Base-by-base conservation (phyloP, 169 alveolate genomes). In the Plasmodium vinckei region DNA sequence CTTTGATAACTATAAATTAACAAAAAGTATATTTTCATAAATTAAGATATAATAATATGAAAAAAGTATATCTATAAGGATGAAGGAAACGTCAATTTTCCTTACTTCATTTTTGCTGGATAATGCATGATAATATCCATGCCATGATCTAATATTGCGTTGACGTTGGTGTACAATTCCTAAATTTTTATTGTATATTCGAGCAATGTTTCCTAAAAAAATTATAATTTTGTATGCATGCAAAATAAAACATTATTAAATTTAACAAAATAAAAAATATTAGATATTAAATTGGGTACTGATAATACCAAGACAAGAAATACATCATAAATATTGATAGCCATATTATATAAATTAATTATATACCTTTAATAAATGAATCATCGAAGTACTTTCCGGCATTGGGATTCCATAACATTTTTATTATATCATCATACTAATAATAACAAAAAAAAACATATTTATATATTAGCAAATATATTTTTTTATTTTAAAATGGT, bases 291-390 rank as follows among this genome's bases (percentile, higher is more conserved):
- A 57, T 39, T 51, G 54, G 0, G 63, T 12, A 75, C 46, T 75
- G 23, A 19, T 1, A 21, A 61, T 23, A 5, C 0, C 15, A 9
- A 9, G 13, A 70, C 21, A 15, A 15, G n/a, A 25, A 47, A 12
- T 27, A 53, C 10, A 49, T 27, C 17, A 1, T 21, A 39, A 75
- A 23, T 23, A 21, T 21, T n/a, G 21, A 9, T 67, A 63, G 39
- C 19, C n/a, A 1, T n/a, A 23, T 21, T 70, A 79, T 3, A 27
- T 79, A 49, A 51, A 19, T 46, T 9, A 65, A 9, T 64, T 21
- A 57, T 44, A 15, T n/a, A 79, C 89, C 89, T 65, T 67, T 70
- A 51, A 79, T 65, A 67, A 79, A 79, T 44, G 64, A 19, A 79
- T 39, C 25, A 21, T 21, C 25, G 25, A 21, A 21, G 25, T 21